These are phyloP conservation scores for Punctularia strigosozonata DNA, from an alignment of 768 basidiomycete species.

Conservation along the genomic window DNA sequence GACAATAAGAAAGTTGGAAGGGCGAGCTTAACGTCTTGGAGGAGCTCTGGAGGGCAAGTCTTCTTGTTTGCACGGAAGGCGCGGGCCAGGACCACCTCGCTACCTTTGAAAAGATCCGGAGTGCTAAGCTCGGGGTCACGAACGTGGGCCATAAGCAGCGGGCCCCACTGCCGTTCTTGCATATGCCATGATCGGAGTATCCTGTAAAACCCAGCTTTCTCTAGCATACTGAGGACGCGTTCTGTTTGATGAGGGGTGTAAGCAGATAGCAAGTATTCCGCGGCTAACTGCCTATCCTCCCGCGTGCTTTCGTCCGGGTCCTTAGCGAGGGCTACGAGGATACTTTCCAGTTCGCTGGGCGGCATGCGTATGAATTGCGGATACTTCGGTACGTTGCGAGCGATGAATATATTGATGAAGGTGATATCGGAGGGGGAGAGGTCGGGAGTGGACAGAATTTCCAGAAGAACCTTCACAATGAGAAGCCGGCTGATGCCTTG, in stretches of 20 bases:
- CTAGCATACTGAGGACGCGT: conserved; percentile 55
- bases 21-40: conserved; percentile 38
- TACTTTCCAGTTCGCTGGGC: conserved; percentile 54
- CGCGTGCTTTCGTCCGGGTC: conserved; percentile 68
- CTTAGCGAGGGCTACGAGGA: conserved; percentile 68
- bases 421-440: conserved; percentile 55
- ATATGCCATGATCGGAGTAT: conserved; percentile 77
- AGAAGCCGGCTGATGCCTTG: conserved; percentile 61
- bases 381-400: conserved; percentile 95
- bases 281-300: conserved; percentile 91
- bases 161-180: conserved; percentile 65
- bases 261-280: conserved; percentile 84
- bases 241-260: conserved; percentile 80
- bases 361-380: conserved; percentile 70
- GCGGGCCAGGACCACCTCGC: conserved; percentile 48
- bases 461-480: conserved; percentile 75
- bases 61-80: conserved; percentile 37
- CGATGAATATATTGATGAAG: conserved; percentile 91
- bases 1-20: conserved; percentile 53
- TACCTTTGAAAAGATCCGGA: conserved; percentile 49
- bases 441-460: conserved; percentile 49
- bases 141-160: conserved; percentile 62
- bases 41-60: conserved; percentile 42
- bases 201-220: conserved; percentile 79
- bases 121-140: conserved; percentile 54